Conservation (phyloP, 768 basidiomycete genomes). For the Lactifluus volemus region DNA sequence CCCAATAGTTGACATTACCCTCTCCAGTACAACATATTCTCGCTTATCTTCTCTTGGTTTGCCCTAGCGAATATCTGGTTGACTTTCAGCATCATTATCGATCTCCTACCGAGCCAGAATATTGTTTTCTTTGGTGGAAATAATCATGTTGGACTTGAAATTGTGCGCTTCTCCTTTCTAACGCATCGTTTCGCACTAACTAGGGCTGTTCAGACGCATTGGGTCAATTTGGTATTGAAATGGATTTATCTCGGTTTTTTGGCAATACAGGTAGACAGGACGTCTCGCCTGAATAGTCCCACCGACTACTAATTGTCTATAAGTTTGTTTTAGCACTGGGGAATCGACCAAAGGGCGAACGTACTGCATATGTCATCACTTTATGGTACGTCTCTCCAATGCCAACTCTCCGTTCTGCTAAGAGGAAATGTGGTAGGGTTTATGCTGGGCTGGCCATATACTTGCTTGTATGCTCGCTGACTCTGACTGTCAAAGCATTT, state of each 20-base stretch:
- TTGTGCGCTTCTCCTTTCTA: constrained; percentile 41
- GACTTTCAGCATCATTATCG: constrained; percentile 93
- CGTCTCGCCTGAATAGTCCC: neutral
- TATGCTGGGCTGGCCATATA: constrained; percentile 80
- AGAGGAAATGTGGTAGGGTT: constrained; percentile 41
- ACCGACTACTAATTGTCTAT: neutral
- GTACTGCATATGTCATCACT: constrained; percentile 57
- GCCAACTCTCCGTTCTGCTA: neutral
- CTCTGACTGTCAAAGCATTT: constrained; percentile 76
- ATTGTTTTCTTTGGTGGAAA: constrained; percentile 64
- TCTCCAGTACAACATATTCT: constrained; percentile 72
- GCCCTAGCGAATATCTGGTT: constrained; percentile 88
- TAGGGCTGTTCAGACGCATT: constrained; percentile 55
- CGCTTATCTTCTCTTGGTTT: constrained; percentile 88
- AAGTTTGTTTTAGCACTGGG: constrained; percentile 67
- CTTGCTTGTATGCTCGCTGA: constrained; percentile 79
- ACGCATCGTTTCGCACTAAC: neutral
- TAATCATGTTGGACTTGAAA: constrained; percentile 21
- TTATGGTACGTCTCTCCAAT: constrained; percentile 44
- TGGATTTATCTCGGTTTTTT: constrained; percentile 86
- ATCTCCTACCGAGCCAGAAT: constrained; percentile 53
- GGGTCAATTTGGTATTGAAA: constrained; percentile 74
- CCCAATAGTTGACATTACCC: neutral
- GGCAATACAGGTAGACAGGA: constrained; percentile 51
- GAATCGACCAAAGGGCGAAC: constrained; percentile 86